Percentiles rank a stretch among this genome's conserved stretches.
Conservation (phyloP, 257 asterid genomes). For the Thymus mandschuricus region DNA sequence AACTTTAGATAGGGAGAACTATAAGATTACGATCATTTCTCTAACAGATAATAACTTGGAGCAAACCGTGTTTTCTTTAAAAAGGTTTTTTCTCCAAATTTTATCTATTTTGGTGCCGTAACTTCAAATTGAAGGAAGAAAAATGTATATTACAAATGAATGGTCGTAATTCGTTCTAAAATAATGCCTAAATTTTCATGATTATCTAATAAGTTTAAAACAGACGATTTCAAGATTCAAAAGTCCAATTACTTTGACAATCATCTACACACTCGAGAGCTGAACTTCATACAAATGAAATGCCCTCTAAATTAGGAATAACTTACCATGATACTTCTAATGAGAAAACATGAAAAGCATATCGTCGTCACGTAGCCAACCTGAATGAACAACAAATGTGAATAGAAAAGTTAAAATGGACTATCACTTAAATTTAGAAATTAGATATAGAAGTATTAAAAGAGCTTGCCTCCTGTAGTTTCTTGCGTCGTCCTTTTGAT, state of each 20-base stretch:
- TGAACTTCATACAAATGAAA: background rate
- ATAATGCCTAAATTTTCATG: background rate
- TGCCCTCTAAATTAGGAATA: slow-evolving; percentile 5
- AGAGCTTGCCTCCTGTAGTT: slow-evolving; percentile 83
- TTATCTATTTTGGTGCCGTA: background rate
- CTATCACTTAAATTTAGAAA: slow-evolving; percentile 16
- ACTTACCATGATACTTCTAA: slow-evolving; percentile 93
- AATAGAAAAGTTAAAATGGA: background rate
- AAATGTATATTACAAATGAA: background rate
- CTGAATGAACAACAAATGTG: slow-evolving; percentile 45
- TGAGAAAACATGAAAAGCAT: slow-evolving; percentile 88
- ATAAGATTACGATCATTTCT: background rate
- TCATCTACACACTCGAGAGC: slow-evolving; percentile 23
- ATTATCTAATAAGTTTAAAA: background rate
- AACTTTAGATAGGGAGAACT: background rate
- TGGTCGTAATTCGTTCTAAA: background rate
- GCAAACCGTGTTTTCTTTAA: background rate
- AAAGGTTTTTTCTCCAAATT: background rate
- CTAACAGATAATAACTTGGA: background rate
- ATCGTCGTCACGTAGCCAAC: slow-evolving; percentile 98
- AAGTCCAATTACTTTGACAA: background rate
- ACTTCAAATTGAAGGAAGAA: background rate
- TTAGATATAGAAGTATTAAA: background rate
- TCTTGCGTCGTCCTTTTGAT: slow-evolving; percentile 97
- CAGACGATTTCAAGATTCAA: background rate